Percentiles rank a stretch among this genome's conserved stretches.
Conservation (phyloP, 305 asterid species). For the Fraxinus velutina region DNA sequence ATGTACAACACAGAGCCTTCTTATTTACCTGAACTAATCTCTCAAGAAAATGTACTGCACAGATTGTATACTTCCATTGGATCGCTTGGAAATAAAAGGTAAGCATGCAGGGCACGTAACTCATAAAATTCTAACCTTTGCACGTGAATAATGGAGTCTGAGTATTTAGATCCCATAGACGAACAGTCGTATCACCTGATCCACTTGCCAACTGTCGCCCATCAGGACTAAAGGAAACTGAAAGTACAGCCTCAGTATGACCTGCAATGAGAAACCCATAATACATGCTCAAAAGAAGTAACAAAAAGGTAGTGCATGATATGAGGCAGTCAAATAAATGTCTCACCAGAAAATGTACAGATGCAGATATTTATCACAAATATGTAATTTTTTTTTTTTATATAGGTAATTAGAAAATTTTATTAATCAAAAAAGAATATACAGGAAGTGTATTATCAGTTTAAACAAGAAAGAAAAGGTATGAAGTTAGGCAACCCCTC, state of each 20-base stretch:
- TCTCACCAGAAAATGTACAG: not conserved
- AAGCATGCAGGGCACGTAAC: not conserved
- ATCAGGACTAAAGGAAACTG: constrained; percentile 95
- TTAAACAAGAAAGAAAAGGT: too few relatives aligned
- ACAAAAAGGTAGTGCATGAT: not conserved
- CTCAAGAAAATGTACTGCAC: not conserved
- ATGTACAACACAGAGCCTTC: too few relatives aligned
- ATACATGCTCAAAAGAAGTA: not conserved
- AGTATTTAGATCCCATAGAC: constrained; percentile 87
- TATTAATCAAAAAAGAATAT: too few relatives aligned
- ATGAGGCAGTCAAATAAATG: not conserved
- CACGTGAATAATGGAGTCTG: constrained; percentile 90
- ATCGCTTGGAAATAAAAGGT: not conserved
- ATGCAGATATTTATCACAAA: not conserved
- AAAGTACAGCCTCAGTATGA: constrained; percentile 89
- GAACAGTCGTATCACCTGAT: constrained; percentile 95
- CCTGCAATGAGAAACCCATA: constrained; percentile 44
- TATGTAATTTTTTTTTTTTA: not conserved
- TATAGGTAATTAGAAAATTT: too few relatives aligned
- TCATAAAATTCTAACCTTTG: constrained; percentile 51
- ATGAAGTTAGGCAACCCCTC: too few relatives aligned
- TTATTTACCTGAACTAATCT: not conserved
- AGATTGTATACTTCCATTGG: not conserved
- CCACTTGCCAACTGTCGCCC: constrained; percentile 95
- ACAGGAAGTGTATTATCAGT: too few relatives aligned